Conservation (phyloP, 2,329 filamentous ascomycete genomes). For the Dothideomycetes sp. region DNA sequence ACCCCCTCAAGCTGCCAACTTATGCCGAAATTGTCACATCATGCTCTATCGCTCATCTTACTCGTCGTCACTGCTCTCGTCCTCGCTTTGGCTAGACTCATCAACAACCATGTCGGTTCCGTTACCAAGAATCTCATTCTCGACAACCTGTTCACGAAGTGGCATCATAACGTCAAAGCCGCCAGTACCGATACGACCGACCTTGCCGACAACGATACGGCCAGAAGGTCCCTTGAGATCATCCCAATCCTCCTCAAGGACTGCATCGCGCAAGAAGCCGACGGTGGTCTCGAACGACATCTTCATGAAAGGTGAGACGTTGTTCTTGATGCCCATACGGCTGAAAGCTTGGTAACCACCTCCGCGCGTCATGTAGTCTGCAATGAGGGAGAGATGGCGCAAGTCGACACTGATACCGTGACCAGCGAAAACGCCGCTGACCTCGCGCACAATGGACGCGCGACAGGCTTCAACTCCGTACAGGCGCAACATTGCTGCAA, state of each 20-base stretch:
- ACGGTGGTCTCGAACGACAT: constrained; percentile 99
- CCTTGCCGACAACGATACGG: constrained; percentile 74
- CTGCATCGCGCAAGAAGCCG: constrained; percentile 83
- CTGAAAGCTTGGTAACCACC: constrained; percentile 88
- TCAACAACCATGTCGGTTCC: constrained; percentile 8
- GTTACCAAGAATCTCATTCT: neutral
- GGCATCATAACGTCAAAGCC: constrained; percentile 68
- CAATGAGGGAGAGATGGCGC: constrained; percentile 88
- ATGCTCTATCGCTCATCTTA: too few relatives aligned
- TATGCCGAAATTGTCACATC: too few relatives aligned
- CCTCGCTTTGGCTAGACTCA: constrained; percentile 5
- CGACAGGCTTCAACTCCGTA: constrained; percentile 95
- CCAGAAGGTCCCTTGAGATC: constrained; percentile 76
- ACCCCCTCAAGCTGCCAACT: too few relatives aligned
- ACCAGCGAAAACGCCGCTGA: constrained; percentile 72
- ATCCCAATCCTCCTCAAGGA: constrained; percentile 83
- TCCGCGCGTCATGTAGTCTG: constrained; percentile 92
- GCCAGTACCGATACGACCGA: constrained; percentile 78
- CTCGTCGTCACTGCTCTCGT: constrained; percentile 7
- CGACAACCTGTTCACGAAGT: constrained; percentile 2
- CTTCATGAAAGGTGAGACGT: constrained; percentile 87
- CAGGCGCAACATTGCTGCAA: constrained; percentile 67
- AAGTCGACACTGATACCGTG: constrained; percentile 90
- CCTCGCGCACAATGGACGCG: constrained; percentile 73
- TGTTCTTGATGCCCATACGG: constrained; percentile 74